phyloP scores from a whole-genome alignment of 2,329 filamentous ascomycete species.

The Apiospora arundinis region DNA sequence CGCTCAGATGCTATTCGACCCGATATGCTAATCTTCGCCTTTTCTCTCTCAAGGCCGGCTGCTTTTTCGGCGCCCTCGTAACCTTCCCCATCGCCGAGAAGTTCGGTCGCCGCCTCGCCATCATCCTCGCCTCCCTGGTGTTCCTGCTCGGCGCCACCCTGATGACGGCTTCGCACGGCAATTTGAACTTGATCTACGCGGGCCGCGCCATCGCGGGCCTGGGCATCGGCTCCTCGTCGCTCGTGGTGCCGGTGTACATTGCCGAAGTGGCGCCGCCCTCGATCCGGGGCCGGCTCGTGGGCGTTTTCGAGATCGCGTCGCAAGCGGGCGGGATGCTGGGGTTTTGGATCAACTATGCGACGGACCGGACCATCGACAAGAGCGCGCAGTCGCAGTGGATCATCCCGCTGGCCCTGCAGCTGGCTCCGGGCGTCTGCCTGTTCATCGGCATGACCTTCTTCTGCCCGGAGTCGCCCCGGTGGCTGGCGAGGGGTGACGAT shows the following conservation, averaged over 20 bases:
- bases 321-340: constrained; percentile 57
- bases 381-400: constrained; percentile 45
- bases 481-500: constrained; percentile 42
- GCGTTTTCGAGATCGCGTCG: constrained; percentile 57
- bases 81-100: constrained; percentile 62
- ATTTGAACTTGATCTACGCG: constrained; percentile 61
- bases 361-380: constrained; percentile 27
- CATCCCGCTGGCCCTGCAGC: constrained; percentile 50
- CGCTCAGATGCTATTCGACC: too few species aligned
- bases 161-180: constrained; percentile 50
- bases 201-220: constrained; percentile 59
- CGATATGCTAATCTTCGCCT: constrained; percentile 31
- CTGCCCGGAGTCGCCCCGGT: constrained; percentile 45
- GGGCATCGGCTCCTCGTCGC: constrained; percentile 56
- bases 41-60: constrained; percentile 52
- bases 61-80: constrained; percentile 59
- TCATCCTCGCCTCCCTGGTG: constrained; percentile 57
- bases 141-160: constrained; percentile 57
- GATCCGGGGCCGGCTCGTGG: constrained; percentile 58
- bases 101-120: constrained; percentile 58
- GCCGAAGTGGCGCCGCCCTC: constrained; percentile 61
- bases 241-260: constrained; percentile 64
- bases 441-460: constrained; percentile 41
- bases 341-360: constrained; percentile 44
- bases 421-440: constrained; percentile 46